These are phyloP conservation scores for Monilinia vaccinii-corymbosi DNA, from an alignment of 2,329 filamentous ascomycete genomes.

Conservation along the genomic window DNA sequence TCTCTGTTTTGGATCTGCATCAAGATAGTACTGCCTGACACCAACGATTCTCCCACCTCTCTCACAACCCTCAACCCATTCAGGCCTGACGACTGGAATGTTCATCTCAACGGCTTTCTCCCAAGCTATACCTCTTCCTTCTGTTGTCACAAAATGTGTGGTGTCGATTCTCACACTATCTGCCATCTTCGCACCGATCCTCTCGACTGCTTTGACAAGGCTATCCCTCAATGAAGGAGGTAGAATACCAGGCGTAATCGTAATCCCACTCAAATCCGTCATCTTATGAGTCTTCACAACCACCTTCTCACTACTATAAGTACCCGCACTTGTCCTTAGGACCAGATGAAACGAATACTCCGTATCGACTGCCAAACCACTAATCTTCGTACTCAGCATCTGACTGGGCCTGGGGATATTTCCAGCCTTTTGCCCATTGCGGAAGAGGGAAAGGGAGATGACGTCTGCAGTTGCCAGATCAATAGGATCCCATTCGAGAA, in stretches of 20 bases:
- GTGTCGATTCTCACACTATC: constrained; percentile 92
- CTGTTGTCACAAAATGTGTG: constrained; percentile 95
- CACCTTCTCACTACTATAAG: constrained; percentile 73
- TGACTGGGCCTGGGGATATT: constrained; percentile 81
- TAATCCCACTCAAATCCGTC: constrained; percentile 93
- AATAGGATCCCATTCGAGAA: constrained; percentile 96
- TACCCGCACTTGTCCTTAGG: constrained; percentile 82
- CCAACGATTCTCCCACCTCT: constrained; percentile 85
- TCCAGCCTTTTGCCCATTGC: constrained; percentile 94
- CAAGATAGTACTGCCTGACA: constrained; percentile 91
- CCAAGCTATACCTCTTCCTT: constrained; percentile 82
- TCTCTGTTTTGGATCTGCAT: constrained; percentile 51
- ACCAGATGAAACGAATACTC: constrained; percentile 94
- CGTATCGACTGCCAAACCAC: constrained; percentile 88
- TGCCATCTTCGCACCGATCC: constrained; percentile 86
- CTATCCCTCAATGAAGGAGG: constrained; percentile 63
- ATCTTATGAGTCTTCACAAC: constrained; percentile 92
- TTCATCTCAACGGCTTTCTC: constrained; percentile 97
- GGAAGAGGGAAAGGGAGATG: constrained; percentile 80
- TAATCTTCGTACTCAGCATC: constrained; percentile 94
- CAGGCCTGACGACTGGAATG: constrained; percentile 90
- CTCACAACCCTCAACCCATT: constrained; percentile 97
- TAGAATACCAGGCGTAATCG: constrained; percentile 83
- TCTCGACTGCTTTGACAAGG: constrained; percentile 65
- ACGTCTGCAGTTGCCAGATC: constrained; percentile 86